Percentiles rank a stretch among this genome's conserved stretches.
phyloP scores from a whole-genome alignment of 2,329 filamentous ascomycete genomes.

The Verticillium nubilum region DNA sequence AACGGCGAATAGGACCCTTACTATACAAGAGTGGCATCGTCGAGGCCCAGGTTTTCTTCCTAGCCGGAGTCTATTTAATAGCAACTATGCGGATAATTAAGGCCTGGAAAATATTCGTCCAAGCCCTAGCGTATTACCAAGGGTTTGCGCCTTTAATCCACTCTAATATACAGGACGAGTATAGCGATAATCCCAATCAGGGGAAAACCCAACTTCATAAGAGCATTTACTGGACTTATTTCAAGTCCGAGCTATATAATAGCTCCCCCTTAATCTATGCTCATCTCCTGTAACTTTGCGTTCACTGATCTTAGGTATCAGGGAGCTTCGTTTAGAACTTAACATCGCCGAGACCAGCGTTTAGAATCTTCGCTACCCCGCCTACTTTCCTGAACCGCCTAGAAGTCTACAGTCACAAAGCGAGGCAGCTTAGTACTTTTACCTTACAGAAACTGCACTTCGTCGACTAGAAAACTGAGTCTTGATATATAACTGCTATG shows the following conservation, averaged over 20 bases:
- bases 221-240: constrained; percentile 19
- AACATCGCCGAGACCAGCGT: constrained; percentile 14
- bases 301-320: background rate
- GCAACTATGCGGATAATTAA: constrained; percentile 8
- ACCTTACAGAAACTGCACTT: constrained; percentile 16
- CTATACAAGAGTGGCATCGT: constrained; percentile 6
- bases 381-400: constrained; percentile 16
- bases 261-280: background rate
- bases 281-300: too few relatives aligned
- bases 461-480: constrained; percentile 3
- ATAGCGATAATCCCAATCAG: background rate
- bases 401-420: constrained; percentile 6
- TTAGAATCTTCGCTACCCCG: constrained; percentile 14
- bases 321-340: constrained; percentile 16
- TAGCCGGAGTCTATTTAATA: constrained; percentile 13
- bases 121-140: constrained; percentile 10
- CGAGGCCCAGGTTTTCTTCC: constrained; percentile 10
- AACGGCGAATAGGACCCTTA: constrained; percentile 9
- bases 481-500: constrained; percentile 4
- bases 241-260: constrained; percentile 16
- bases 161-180: background rate
- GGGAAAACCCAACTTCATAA: constrained; percentile 14
- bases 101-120: constrained; percentile 13
- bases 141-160: background rate
- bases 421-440: constrained; percentile 15